Base-by-base conservation (phyloP, 139 green algal species). In the Limnomonas spitsbergensis region DNA sequence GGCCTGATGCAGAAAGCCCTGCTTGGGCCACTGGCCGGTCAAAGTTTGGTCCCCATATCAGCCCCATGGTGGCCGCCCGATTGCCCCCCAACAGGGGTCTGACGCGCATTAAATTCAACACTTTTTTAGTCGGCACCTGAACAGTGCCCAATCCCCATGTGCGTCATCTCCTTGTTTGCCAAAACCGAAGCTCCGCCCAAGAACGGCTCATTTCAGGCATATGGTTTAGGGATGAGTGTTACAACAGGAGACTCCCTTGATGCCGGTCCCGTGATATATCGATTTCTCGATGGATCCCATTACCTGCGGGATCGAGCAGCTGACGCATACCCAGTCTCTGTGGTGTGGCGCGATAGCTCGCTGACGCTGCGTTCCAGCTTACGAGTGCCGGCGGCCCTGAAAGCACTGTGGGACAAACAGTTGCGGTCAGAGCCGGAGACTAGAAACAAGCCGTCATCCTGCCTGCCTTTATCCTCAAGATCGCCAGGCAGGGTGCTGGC, bases 281-380 rank as follows among this genome's bases (percentile, higher is more conserved):
- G n/a, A n/a, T n/a, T n/a, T n/a, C n/a, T n/a, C n/a, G n/a, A n/a
- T 54, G 42, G 9, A 54, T 9, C 42, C 42, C 9, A 6, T 70
- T 70, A 32, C 56, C 27, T 70, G n/a, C 56, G 27, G 6, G 56
- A 70, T 7, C 56, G 56, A 9, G 56, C 56, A 32, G 27, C 29
- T 7, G 56, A 70, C 4, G 14, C 4, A 20, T 70, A 36, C 4
- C 56, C 56, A 36, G 56, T 20, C 14, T 70, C 56, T 32, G 56
- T 70, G 29, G 56, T 70, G 56, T 70, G 56, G 7, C 56, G 27
- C 29, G 56, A 70, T 20, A 70, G 56, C 14, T 70, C 56, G 29
- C 56, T 70, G 6, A 32, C 29, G 14, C 9, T 32, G 4, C 56
- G 9, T 4, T 70, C 56, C 27, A 70, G 9, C 56, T 20, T 24